A percentile compares a stretch with the other conserved stretches of the same genome.
These are phyloP conservation scores for Rhizopogon sp. DNA, from an alignment of 768 basidiomycete genomes.

Conservation along the genomic window DNA sequence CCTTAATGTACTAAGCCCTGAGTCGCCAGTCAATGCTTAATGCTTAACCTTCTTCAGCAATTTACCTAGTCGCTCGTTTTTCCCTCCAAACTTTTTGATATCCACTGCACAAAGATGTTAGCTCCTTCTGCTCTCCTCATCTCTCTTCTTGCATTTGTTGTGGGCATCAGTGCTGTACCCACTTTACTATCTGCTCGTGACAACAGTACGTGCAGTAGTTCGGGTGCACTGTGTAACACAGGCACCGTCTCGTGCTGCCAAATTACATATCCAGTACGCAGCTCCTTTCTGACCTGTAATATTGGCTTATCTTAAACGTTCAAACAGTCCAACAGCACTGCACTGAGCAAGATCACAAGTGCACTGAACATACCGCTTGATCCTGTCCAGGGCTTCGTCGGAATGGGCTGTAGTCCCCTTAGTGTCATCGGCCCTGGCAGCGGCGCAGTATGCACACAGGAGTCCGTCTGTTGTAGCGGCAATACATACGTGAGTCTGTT, in stretches of 20 bases:
- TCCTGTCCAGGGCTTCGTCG: neutral
- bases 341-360: neutral
- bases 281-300: neutral
- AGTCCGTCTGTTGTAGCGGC: constrained; percentile 6
- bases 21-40: no score
- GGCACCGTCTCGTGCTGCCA: constrained; percentile 27
- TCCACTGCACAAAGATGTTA: neutral
- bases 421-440: constrained; percentile 1
- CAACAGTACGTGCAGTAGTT: neutral
- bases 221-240: constrained; percentile 20
- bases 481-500: constrained; percentile 2
- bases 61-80: neutral
- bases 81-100: neutral
- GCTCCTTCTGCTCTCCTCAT: neutral
- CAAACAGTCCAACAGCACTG: neutral
- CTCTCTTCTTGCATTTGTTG: constrained; percentile 1
- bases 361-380: neutral
- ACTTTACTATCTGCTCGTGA: neutral
- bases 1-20: no score
- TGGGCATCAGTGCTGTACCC: neutral
- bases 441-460: constrained; percentile 1
- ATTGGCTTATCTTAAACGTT: neutral
- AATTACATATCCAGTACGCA: constrained; percentile 14
- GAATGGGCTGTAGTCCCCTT: constrained; percentile 1
- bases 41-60: neutral